Evolutionary conservation across 2,329 filamentous ascomycete species (phyloP), one percentile per base, ranked within the genome.

Genomic region (Phialophora verrucosa): DNA sequence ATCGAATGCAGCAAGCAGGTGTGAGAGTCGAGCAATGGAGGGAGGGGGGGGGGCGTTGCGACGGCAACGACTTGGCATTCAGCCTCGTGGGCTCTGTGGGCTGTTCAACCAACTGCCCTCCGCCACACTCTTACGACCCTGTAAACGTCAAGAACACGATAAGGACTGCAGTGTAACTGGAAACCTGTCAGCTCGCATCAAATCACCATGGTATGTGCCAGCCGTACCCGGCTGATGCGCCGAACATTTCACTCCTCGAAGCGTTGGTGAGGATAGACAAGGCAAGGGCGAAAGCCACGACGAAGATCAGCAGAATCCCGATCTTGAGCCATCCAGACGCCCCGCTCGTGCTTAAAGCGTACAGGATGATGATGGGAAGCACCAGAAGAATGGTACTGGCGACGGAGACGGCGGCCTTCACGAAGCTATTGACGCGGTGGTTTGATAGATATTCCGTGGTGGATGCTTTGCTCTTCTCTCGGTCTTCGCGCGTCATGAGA

Each of bases 21-120:
- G 53, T 8, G 53, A 51, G 49, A 14, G 49, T 29, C 47, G 31
- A 49, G 38, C 38, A 44, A 1, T n/a, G 38, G 17, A 2, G 14
- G 14, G 17, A 4, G 38, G 17, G 38, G 38, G 38, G 0, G 14
- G 35, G 35, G 27, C 23, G 49, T 61, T 61, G 58, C 58, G 58
- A 47, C 38, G 42, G 58, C 29, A 61, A 50, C 58, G 42, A 23
- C 58, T 47, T 38, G 50, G 23, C 50, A 55, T 55, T 35, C 53
- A 55, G 51, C 51, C 51, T 55, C 27, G 51, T 3, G 51, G 2
- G 50, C n/a, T 25, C 12, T 12, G 17, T 25, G n/a, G n/a, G 8
- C n/a, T 27, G 20, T 23, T 7, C 49, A 8, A 53, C 10, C 27
- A 25, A 11, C 20, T 12, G 4, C 14, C 12, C 23, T 3, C 20